Conservation (phyloP, 148 eudicot genomes). For the Simmondsia chinensis region DNA sequence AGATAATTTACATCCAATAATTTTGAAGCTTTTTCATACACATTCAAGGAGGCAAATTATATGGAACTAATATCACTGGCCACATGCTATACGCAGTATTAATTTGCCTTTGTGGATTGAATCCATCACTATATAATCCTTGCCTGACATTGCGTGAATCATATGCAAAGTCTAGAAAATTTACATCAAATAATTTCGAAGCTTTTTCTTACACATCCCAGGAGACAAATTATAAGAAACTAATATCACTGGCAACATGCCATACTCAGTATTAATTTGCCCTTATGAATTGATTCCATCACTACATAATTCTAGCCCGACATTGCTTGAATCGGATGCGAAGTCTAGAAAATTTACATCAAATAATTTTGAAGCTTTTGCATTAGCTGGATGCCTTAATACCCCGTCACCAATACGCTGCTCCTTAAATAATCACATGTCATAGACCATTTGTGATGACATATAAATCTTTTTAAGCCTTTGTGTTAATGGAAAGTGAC, state of each 20-base stretch:
- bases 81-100: no score
- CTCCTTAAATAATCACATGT: not conserved
- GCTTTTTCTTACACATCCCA: not conserved
- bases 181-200: no score
- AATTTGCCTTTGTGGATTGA: no score
- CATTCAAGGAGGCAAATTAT: slow-evolving; percentile 2
- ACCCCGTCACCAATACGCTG: not conserved
- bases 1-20: no score
- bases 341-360: not conserved
- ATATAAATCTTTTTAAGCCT: not conserved
- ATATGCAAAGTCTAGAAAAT: no score
- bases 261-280: no score
- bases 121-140: no score
- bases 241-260: not conserved
- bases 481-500: not conserved
- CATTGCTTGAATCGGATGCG: no score
- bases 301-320: no score
- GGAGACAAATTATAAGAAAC: not conserved
- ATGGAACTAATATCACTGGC: no score
- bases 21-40: not conserved
- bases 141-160: no score
- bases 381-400: not conserved
- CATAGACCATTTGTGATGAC: not conserved
- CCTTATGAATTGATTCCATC: no score
- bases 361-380: not conserved